A percentile compares a stretch with the other conserved stretches of the same genome.
phyloP scores from a whole-genome alignment of 305 asterid genomes.

The Stenogyne calaminthoides region DNA sequence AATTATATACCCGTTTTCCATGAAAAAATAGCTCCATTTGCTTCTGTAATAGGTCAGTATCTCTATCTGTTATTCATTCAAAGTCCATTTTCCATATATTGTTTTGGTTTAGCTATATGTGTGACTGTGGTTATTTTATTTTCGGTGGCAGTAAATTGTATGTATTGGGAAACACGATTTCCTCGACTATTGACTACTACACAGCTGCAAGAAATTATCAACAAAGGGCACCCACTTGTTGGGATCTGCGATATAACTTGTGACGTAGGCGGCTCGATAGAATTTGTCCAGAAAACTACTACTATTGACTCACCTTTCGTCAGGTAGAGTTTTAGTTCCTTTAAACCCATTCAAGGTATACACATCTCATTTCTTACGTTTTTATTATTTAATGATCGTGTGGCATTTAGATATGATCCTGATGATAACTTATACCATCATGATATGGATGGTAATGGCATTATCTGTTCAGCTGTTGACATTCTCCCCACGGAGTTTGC shows the following conservation, averaged over 20 bases:
- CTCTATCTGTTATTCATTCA: neutral
- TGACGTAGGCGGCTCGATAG: conserved; percentile 90
- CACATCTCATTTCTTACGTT: neutral
- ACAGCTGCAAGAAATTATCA: conserved; percentile 74
- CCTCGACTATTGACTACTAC: conserved; percentile 70
- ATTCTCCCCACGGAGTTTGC: conserved; percentile 98
- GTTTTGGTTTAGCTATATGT: conserved; percentile 13
- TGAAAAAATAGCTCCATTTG: conserved; percentile 80
- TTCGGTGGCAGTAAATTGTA: conserved; percentile 75
- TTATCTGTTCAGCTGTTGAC: conserved; percentile 89
- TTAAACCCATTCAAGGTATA: neutral
- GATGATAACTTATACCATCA: conserved; percentile 64
- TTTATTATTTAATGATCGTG: conserved; percentile 16
- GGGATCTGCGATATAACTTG: conserved; percentile 92
- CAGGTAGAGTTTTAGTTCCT: conserved; percentile 48
- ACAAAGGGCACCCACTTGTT: conserved; percentile 70
- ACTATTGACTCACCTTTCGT: conserved; percentile 88
- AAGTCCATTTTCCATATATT: neutral
- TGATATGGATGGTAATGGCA: conserved; percentile 82
- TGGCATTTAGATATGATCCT: conserved; percentile 70
- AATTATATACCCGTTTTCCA: conserved; percentile 77
- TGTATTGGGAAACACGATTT: conserved; percentile 95
- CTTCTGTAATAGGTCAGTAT: conserved; percentile 82
- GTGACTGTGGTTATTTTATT: conserved; percentile 13
- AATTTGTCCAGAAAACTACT: conserved; percentile 75